A percentile compares a stretch with the other conserved stretches of the same genome.
Evolutionary conservation across 352 stramenopile species (phyloP).

Genomic region (Phytopythium ostracodes): DNA sequence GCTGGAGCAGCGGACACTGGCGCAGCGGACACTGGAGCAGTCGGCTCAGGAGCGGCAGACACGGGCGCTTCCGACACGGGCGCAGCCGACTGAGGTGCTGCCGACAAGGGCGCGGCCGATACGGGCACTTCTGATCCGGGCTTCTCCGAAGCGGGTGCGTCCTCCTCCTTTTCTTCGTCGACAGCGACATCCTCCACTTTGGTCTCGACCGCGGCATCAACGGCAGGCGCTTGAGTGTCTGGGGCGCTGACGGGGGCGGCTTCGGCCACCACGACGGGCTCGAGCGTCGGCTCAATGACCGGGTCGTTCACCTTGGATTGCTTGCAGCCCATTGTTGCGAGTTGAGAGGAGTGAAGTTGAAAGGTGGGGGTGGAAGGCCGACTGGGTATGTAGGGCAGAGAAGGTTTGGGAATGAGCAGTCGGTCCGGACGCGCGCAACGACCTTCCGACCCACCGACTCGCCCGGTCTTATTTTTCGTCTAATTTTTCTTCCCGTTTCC

Average conservation of each 20-base stretch:
- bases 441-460: too few species aligned
- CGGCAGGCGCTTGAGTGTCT: background rate
- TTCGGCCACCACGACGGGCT: constrained; percentile 8
- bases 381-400: constrained; percentile 9
- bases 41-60: background rate
- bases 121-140: too few species aligned
- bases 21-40: background rate
- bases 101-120: background rate
- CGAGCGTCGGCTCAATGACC: constrained; percentile 27
- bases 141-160: background rate
- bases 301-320: constrained; percentile 56
- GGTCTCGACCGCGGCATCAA: background rate
- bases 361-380: constrained; percentile 1
- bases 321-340: constrained; percentile 52
- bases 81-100: background rate
- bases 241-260: constrained; percentile 5
- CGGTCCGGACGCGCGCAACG: too few species aligned
- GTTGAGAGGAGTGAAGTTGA: background rate
- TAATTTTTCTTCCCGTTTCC: background rate
- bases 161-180: background rate
- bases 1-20: background rate
- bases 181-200: background rate
- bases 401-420: constrained; percentile 24
- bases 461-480: background rate
- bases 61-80: background rate